phyloP scores from a whole-genome alignment of 2,329 filamentous ascomycete genomes.

The Alternaria angustiovoidea region DNA sequence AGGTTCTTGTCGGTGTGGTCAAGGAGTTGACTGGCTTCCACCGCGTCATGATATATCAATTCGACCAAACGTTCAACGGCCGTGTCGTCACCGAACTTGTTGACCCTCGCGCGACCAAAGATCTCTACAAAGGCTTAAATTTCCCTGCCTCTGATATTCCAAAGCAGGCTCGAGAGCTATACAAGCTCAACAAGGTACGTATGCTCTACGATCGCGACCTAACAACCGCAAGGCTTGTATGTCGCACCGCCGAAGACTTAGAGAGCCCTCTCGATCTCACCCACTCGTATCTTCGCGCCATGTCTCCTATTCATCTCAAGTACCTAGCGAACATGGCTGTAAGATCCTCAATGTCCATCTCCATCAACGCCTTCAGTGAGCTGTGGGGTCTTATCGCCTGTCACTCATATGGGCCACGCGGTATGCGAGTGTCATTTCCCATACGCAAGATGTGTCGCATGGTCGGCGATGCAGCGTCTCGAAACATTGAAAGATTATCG shows the following conservation, averaged over 20 bases:
- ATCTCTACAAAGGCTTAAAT: conserved; percentile 85
- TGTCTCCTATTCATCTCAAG: conserved; percentile 89
- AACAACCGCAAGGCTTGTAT: conserved; percentile 81
- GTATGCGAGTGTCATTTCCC: conserved; percentile 91
- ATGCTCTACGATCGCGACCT: conserved; percentile 86
- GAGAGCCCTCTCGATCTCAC: conserved; percentile 82
- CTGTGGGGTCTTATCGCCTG: conserved; percentile 90
- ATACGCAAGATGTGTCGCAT: conserved; percentile 92
- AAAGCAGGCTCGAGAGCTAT: conserved; percentile 85
- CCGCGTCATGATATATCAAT: conserved; percentile 92
- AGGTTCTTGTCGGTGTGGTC: conserved; percentile 82
- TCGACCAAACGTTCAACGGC: conserved; percentile 82
- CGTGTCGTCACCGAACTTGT: conserved; percentile 88
- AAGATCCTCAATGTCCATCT: conserved; percentile 93
- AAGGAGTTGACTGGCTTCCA: conserved; percentile 93
- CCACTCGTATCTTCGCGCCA: conserved; percentile 83
- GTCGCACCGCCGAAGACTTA: conserved; percentile 75
- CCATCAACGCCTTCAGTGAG: conserved; percentile 84
- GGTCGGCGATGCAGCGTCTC: conserved; percentile 83
- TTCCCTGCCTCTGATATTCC: conserved; percentile 90
- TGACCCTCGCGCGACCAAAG: conserved; percentile 78
- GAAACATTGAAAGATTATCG: conserved; percentile 86
- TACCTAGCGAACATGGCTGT: conserved; percentile 90
- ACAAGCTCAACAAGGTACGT: conserved; percentile 88
- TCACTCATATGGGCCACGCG: conserved; percentile 77